These are phyloP conservation scores for Fusarium sp. DNA, from an alignment of 2,329 filamentous ascomycete species.

Conservation along the genomic window DNA sequence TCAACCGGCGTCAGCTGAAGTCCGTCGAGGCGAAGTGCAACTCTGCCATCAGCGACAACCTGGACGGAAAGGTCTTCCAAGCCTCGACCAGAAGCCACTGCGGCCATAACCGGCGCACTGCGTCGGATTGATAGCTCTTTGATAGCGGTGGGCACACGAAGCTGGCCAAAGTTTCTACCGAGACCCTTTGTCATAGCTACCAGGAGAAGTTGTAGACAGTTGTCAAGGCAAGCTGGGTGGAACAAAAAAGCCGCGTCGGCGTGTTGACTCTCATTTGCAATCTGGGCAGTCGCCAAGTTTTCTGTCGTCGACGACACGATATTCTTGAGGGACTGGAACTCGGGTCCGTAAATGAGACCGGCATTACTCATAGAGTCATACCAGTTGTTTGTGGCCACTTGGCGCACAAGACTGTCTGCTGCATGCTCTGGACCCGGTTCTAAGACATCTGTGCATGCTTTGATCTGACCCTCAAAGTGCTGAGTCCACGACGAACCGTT, in stretches of 20 bases:
- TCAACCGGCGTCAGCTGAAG: neutral
- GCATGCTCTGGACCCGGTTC: neutral
- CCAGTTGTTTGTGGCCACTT: neutral
- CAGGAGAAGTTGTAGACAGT: constrained; percentile 1
- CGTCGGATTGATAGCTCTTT: neutral
- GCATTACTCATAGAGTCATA: neutral
- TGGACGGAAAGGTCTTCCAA: neutral
- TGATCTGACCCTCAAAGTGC: constrained; percentile 1
- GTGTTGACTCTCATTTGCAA: neutral
- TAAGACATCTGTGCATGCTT: neutral
- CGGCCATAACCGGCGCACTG: neutral
- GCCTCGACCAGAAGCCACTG: neutral
- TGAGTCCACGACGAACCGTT: neutral
- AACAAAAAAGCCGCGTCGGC: neutral
- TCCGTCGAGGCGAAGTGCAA: neutral
- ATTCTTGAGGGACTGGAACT: neutral
- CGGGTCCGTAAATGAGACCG: neutral
- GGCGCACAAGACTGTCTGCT: neutral
- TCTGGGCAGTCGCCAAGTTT: neutral
- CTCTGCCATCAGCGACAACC: neutral
- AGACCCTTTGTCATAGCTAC: neutral
- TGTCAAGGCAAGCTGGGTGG: neutral
- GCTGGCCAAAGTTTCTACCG: neutral
- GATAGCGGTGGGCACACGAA: neutral
- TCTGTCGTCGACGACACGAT: neutral